These are phyloP conservation scores for Zhuliangozyma blackwelliae DNA, from an alignment of 1,139 yeast species.

Conservation along the genomic window DNA sequence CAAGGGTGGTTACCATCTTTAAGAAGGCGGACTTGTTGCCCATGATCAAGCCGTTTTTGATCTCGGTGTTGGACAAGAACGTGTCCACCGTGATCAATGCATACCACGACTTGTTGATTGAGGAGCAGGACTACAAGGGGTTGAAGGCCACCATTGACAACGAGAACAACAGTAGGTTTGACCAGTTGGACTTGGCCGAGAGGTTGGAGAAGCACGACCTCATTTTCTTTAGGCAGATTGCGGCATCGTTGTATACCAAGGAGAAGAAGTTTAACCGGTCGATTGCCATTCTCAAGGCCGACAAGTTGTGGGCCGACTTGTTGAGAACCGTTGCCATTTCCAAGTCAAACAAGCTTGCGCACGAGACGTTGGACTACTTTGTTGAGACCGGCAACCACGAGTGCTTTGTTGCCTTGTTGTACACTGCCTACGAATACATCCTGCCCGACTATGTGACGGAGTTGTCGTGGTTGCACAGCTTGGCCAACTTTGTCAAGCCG, in stretches of 20 bases:
- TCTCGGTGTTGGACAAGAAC: constrained; percentile 87
- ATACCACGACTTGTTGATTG: constrained; percentile 90
- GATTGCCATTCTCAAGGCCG: constrained; percentile 81
- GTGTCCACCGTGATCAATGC: constrained; percentile 90
- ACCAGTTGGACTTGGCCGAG: constrained; percentile 86
- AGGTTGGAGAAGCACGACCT: constrained; percentile 89
- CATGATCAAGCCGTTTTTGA: constrained; percentile 89
- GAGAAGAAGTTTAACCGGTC: constrained; percentile 92
- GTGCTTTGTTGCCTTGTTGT: constrained; percentile 87
- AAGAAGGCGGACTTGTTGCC: constrained; percentile 95
- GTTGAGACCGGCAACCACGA: constrained; percentile 97
- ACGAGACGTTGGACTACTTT: constrained; percentile 83
- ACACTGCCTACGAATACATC: constrained; percentile 77
- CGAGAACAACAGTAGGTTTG: constrained; percentile 80
- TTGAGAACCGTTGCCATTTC: constrained; percentile 90
- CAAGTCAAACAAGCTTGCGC: constrained; percentile 74
- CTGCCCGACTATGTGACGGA: constrained; percentile 83
- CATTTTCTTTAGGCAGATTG: constrained; percentile 91
- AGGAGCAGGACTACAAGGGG: constrained; percentile 93
- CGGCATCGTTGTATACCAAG: constrained; percentile 90
- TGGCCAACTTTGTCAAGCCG: constrained; percentile 80
- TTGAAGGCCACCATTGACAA: constrained; percentile 79
- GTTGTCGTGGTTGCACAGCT: constrained; percentile 83
- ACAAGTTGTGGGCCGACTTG: constrained; percentile 92
- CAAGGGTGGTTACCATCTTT: constrained; percentile 93